Percentiles rank a stretch among this genome's conserved stretches.
Evolutionary conservation across 306 rosid genomes (phyloP).

Genomic region (Gastrolobium villosum): DNA sequence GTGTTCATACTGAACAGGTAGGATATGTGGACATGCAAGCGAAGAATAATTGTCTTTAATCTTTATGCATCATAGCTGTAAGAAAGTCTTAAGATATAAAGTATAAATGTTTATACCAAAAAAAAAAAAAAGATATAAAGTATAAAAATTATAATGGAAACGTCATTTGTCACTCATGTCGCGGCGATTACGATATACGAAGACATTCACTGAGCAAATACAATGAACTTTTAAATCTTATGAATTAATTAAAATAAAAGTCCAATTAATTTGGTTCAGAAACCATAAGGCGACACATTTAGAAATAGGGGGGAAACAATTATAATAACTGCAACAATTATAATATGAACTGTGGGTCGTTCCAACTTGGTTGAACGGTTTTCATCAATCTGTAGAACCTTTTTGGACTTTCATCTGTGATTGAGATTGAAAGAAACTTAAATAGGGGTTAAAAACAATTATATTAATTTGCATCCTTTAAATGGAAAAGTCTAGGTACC

Average conservation of each 20-base stretch:
- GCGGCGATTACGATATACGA: constrained; percentile 32
- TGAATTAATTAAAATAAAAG: not conserved
- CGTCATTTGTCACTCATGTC: constrained; percentile 46
- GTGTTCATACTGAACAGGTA: no score
- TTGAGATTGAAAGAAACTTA: constrained; percentile 33
- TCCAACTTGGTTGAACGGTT: constrained; percentile 31
- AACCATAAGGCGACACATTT: constrained; percentile 2
- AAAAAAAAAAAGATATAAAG: no score
- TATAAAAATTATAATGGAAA: constrained; percentile 37
- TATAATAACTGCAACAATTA: not conserved
- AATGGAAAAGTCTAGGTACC: not conserved
- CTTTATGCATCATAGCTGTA: not conserved
- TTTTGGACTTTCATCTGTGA: constrained; percentile 25
- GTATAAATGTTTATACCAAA: not conserved
- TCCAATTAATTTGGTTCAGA: not conserved
- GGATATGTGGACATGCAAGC: constrained; percentile 19
- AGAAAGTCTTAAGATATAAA: not conserved
- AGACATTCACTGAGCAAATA: constrained; percentile 41
- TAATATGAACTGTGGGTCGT: constrained; percentile 19
- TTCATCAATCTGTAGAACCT: constrained; percentile 15
- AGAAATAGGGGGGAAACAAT: not conserved
- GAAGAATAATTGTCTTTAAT: constrained; percentile 25
- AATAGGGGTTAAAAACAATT: not conserved
- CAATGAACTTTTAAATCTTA: constrained; percentile 42
- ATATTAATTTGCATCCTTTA: not conserved